Evolutionary conservation across 768 basidiomycete species (phyloP).

Genomic region (Leccinum ochraceum): DNA sequence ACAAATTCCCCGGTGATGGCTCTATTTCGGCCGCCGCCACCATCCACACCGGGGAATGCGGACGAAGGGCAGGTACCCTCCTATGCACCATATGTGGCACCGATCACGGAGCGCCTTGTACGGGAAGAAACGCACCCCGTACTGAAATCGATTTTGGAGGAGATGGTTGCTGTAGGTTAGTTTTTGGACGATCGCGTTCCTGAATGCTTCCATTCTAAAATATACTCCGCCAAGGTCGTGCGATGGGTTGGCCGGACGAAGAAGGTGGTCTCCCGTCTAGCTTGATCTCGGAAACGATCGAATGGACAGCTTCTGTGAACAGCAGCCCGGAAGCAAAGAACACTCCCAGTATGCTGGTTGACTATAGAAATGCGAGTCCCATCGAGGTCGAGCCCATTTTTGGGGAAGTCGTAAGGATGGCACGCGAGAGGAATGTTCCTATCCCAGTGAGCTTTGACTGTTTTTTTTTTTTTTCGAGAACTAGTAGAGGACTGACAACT

Average conservation of each 20-base stretch:
- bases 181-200: background rate
- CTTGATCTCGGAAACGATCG: constrained; percentile 40
- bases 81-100: constrained; percentile 43
- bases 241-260: constrained; percentile 43
- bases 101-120: constrained; percentile 43
- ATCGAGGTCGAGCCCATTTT: constrained; percentile 70
- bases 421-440: constrained; percentile 17
- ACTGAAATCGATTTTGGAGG: constrained; percentile 46
- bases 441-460: constrained; percentile 12
- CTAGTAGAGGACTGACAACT: background rate
- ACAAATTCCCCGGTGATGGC: constrained; percentile 49
- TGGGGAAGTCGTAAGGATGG: constrained; percentile 46
- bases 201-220: background rate
- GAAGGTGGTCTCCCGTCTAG: constrained; percentile 49
- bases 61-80: constrained; percentile 27
- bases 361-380: constrained; percentile 48
- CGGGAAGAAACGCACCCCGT: constrained; percentile 46
- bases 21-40: constrained; percentile 46
- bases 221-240: constrained; percentile 14
- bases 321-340: constrained; percentile 44
- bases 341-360: constrained; percentile 64
- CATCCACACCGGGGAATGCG: background rate
- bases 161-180: constrained; percentile 45
- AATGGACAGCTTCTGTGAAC: constrained; percentile 41
- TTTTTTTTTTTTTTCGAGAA: background rate